Base-by-base conservation (phyloP, 2,329 filamentous ascomycete genomes). In the Alternaria triticimaculans region DNA sequence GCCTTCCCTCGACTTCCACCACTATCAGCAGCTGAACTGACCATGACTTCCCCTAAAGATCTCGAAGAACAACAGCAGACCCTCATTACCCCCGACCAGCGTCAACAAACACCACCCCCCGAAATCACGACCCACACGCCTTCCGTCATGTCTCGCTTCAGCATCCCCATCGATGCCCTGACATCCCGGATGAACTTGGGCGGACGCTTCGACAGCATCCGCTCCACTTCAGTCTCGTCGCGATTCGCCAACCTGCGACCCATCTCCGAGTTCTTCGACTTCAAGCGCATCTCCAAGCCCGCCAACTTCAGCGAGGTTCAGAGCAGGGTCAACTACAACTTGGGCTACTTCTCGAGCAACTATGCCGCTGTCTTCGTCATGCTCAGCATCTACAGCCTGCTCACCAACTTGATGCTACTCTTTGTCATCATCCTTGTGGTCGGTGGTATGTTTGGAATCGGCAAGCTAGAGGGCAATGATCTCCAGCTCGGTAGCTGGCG, bases 301-400 rank as follows among this genome's bases (percentile, higher is more conserved):
- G 88, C 88, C 78, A 96, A 96, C 84, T 97, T 98, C 76, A 85
- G 85, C 70, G 94, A 97, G 82, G 89, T 93, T 69, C 95, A 98
- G 83, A 94, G 91, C 73, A 90, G 95, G 70, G 90, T 97, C 84
- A 97, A 96, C 86, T 97, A 97, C 90, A 99, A 99, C 83, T 84
- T 99, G 70, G 89, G 92, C 80, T 92, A 98, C 85, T 99, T 97
- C 87, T 96, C 94, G 67, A 97, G 93, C 90, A 99, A 99, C 86
- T 99, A 99, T 87, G 91, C 92, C 72, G 91, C 92, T 68, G 88
- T 98, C 74, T 97, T 98, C 80, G 86, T 92, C 75, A 96, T 99
- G 90, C 90, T 99, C 78, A 93, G 92, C 85, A 91, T 99, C 83
- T 99, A 99, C 86, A 92, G 92, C 76, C 84, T 99, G 76, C 87